These are phyloP conservation scores for Skeletonema potamos DNA, from an alignment of 108 stramenopile species.

Conservation along the genomic window DNA sequence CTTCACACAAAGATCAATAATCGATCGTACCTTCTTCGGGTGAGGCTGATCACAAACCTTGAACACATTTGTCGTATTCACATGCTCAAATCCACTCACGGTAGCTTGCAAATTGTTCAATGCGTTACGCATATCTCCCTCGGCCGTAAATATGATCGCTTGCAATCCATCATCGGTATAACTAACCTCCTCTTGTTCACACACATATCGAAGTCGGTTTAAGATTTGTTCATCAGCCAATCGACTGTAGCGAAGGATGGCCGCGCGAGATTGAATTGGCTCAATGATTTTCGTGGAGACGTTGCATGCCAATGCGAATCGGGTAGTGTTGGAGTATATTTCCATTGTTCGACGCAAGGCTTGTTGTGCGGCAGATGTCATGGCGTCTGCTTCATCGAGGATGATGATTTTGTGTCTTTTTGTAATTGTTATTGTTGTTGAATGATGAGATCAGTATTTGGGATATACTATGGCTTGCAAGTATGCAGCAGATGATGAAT, in stretches of 20 bases:
- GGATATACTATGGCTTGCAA: neutral
- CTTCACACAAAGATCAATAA: conserved; percentile 67
- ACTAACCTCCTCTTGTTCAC: conserved; percentile 82
- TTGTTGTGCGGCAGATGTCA: conserved; percentile 98
- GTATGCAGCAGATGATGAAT: neutral
- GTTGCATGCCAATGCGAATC: conserved; percentile 99
- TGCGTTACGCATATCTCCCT: conserved; percentile 99
- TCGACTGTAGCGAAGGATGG: conserved; percentile 93
- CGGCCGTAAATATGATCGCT: conserved; percentile 98
- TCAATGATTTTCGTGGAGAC: conserved; percentile 97
- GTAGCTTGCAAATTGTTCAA: conserved; percentile 98
- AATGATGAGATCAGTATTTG: neutral
- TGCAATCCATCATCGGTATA: conserved; percentile 90
- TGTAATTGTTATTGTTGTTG: neutral
- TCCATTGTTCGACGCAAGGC: conserved; percentile 98
- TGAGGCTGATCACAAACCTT: conserved; percentile 99
- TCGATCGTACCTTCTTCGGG: conserved; percentile 84
- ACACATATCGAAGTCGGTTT: conserved; percentile 85
- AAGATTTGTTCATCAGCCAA: conserved; percentile 92
- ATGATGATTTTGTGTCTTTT: conserved; percentile 96
- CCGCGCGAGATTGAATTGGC: conserved; percentile 98
- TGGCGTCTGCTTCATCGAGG: conserved; percentile 98
- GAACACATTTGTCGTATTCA: conserved; percentile 92
- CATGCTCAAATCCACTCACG: conserved; percentile 75
- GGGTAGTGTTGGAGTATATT: conserved; percentile 94